Percentiles rank a stretch among this genome's conserved stretches.
Evolutionary conservation across 768 basidiomycete species (phyloP).

Genomic region (Inosperma sp.): DNA sequence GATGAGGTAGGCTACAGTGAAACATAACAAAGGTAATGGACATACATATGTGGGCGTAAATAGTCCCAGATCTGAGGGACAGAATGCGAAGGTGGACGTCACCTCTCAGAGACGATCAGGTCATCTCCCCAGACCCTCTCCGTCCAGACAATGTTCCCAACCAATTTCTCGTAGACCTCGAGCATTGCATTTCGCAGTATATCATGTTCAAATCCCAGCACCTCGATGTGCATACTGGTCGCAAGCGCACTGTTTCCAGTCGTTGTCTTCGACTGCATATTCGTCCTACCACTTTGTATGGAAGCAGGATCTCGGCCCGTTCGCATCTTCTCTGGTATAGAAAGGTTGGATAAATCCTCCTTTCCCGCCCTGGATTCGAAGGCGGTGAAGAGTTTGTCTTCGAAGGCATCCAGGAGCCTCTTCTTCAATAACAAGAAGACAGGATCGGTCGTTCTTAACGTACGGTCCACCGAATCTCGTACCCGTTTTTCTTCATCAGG

Average conservation of each 20-base stretch:
- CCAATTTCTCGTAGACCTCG: conserved; percentile 40
- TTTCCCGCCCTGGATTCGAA: background rate
- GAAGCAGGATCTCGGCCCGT: conserved; percentile 28
- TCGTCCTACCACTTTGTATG: background rate
- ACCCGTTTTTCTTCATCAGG: conserved; percentile 47
- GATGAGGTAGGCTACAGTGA: too few relatives aligned
- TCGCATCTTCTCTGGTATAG: conserved; percentile 33
- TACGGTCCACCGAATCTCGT: conserved; percentile 59
- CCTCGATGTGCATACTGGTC: conserved; percentile 12
- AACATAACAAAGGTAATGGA: too few relatives aligned
- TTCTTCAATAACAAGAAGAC: conserved; percentile 61
- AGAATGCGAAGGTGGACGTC: too few relatives aligned
- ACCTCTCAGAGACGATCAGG: too few relatives aligned
- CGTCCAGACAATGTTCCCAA: conserved; percentile 47
- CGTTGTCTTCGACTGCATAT: background rate
- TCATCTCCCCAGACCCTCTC: conserved; percentile 50
- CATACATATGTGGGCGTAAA: too few relatives aligned
- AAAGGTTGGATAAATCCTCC: background rate
- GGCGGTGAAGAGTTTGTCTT: conserved; percentile 17
- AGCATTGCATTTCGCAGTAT: conserved; percentile 42
- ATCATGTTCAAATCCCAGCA: conserved; percentile 69
- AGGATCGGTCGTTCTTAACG: conserved; percentile 56
- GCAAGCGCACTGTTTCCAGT: background rate
- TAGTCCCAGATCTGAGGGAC: too few relatives aligned
- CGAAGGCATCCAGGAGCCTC: conserved; percentile 47